Conservation (phyloP, 2,329 filamentous ascomycete species). For the Penicillium sp. region DNA sequence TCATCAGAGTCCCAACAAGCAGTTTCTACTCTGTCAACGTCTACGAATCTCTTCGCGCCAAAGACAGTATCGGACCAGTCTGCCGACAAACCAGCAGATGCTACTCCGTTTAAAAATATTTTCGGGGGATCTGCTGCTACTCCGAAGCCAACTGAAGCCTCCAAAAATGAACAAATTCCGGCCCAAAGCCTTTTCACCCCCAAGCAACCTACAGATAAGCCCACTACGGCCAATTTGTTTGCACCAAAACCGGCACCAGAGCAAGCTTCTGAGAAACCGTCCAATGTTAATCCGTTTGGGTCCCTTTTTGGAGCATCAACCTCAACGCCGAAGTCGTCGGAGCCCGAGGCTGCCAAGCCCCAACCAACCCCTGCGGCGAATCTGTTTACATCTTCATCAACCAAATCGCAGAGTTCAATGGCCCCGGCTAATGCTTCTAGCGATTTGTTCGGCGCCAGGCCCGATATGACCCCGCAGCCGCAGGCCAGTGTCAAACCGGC, state of each 20-base stretch:
- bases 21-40: not conserved
- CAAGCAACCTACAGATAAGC: slow-evolving; percentile 6
- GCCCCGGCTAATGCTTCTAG: not conserved
- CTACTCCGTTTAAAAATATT: slow-evolving; percentile 8
- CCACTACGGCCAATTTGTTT: slow-evolving; percentile 7
- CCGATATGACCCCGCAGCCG: slow-evolving; percentile 21
- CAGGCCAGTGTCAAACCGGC: slow-evolving; percentile 23
- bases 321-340: not conserved
- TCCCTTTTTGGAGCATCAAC: slow-evolving; percentile 34
- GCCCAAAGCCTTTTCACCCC: not conserved
- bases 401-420: not conserved
- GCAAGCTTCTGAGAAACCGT: slow-evolving; percentile 7
- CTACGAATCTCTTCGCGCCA: slow-evolving; percentile 5
- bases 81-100: not conserved
- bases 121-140: slow-evolving; percentile 1
- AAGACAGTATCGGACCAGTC: slow-evolving; percentile 1
- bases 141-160: not conserved
- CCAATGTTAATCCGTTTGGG: slow-evolving; percentile 16
- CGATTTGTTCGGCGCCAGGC: not conserved
- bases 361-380: not conserved
- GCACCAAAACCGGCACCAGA: slow-evolving; percentile 9
- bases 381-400: not conserved
- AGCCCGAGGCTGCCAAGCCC: not conserved
- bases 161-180: slow-evolving; percentile 1
- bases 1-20: slow-evolving; percentile 2